Evolutionary conservation across 495 filamentous ascomycete genomes (phyloP), one percentile per base, ranked within the genome.

Genomic region (Aspergillus bertholletiae): DNA sequence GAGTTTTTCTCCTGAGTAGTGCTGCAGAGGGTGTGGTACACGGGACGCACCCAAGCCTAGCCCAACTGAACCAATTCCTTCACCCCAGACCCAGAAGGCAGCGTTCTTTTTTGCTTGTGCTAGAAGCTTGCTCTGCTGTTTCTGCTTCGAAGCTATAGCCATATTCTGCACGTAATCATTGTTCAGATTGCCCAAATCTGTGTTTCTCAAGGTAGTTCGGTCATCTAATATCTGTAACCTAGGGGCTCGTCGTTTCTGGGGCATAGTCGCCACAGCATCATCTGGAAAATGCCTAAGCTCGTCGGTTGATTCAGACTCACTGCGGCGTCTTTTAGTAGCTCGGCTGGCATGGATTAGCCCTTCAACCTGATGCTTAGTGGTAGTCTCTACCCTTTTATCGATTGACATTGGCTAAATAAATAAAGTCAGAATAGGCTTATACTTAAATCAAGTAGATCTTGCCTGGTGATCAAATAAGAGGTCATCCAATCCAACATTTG

Each of bases 11-110:
- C 87, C 86, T 5, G 76, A 75, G 66, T 87, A 88, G 24, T 67
- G 66, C 15, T 67, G 64, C 17, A 86, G 65, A 9, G 83, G 81
- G 55, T 73, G 73, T 12, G 57, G 28, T 27, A 74, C 54, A 22
- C 64, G 69, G 0, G 66, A 58, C 2, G 54, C 50, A 15, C 78
- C 77, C 9, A 84, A 45, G 2, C 78, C 79, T 12, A 63, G 28
- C 7, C 84, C 84, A 6, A 88, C 74, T 34, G 73, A 74, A n/a
- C 81, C 84, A 30, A 86, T 76, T 6, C 83, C 83, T 17, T 63
- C 49, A 7, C 79, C 80, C 40, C 69, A 72, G 7, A 84, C 77
- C 73, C 75, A 83, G 45, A 73, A 72, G 18, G 69, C 66, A 7
- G 80, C 83, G 37, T 84, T 85, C 53, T 77, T 79, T 64, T 79